Base-by-base conservation (phyloP, 306 rosid genomes). In the Boehmeria nivea region DNA sequence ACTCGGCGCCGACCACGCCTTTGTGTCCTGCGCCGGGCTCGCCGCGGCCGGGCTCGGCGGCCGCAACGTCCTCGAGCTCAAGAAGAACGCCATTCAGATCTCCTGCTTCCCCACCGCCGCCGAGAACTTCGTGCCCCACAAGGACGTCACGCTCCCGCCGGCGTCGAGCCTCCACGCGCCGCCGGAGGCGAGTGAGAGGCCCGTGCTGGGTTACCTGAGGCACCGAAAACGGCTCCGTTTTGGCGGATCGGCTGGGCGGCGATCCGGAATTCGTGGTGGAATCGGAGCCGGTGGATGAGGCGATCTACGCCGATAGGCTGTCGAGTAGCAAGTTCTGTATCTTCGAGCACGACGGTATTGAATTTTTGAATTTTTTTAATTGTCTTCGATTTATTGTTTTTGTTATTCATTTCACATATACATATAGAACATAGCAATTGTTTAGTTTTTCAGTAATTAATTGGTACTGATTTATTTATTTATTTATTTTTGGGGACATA, bases 1-100 rank as follows among this genome's bases (percentile, higher is more conserved):
- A n/a, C 88, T 88, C 42, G 96, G 96, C 1, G 85, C 90, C 2
- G 96, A 88, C 67, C 96, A 88, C 57, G 76, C 84, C 56, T 84
- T 49, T 74, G 54, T 84, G 36, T 82, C 96, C 1, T 69, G 82
- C 43, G 27, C 37, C 12, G 88, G 83, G 0, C 18, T 78, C 21
- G 44, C 74, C 0, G 50, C 14, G 18, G 51, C 26, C 0, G 54
- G 83, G 3, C 36, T 31, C 5, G 36, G 8, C 36, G 80, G 79
- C 45, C 73, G 96, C 6, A 80, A 67, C 76, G 42, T 75, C 48
- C 81, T 88, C 2, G 96, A 82, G 72, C 55, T 88, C 59, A 82
- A 72, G 65, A 88, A 82, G 50, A 88, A 88, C 59, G 69, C 96
- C 0, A 25, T 88, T 23, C 94, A 88, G 72, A 70, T 88, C 57